Evolutionary conservation across 441 rosid genomes (phyloP).

Genomic region (Iberis amara): DNA sequence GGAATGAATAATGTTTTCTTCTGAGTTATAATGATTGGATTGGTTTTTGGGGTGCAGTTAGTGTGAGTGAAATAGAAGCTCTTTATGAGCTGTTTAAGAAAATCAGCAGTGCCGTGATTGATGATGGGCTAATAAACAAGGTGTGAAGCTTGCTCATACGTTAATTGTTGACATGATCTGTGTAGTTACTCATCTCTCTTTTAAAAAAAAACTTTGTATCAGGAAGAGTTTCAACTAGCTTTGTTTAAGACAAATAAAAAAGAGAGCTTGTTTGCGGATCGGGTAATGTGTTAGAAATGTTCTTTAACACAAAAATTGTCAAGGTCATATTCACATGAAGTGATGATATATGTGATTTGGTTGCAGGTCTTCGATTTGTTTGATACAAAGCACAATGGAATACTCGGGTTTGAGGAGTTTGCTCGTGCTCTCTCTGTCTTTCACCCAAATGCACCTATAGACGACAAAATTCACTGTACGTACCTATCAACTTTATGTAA

Average conservation of each 20-base stretch:
- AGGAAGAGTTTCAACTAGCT: slow-evolving; percentile 97
- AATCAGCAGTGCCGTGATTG: slow-evolving; percentile 96
- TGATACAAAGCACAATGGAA: slow-evolving; percentile 65
- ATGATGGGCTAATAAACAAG: slow-evolving; percentile 94
- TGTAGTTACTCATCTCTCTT: slow-evolving; percentile 3
- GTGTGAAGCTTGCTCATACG: slow-evolving; percentile 32
- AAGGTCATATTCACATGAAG: background rate
- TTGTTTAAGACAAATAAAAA: slow-evolving; percentile 90
- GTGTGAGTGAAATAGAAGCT: slow-evolving; percentile 96
- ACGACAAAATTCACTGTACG: slow-evolving; percentile 59
- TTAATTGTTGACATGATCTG: no score
- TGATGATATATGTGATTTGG: no score
- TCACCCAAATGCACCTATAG: slow-evolving; percentile 55
- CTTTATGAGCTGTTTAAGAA: slow-evolving; percentile 95
- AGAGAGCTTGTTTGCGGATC: slow-evolving; percentile 94
- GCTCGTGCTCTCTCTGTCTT: slow-evolving; percentile 51
- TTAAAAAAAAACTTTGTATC: slow-evolving; percentile 30
- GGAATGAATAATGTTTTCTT: no score
- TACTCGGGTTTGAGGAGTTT: slow-evolving; percentile 65
- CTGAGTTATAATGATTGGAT: slow-evolving; percentile 22
- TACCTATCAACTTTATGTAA: no score
- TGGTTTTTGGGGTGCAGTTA: slow-evolving; percentile 52
- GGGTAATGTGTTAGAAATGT: slow-evolving; percentile 57
- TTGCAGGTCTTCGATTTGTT: slow-evolving; percentile 58
- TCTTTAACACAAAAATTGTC: background rate